Evolutionary conservation across 805 yeast genomes (phyloP).

Genomic region (Starmerella roubikii): DNA sequence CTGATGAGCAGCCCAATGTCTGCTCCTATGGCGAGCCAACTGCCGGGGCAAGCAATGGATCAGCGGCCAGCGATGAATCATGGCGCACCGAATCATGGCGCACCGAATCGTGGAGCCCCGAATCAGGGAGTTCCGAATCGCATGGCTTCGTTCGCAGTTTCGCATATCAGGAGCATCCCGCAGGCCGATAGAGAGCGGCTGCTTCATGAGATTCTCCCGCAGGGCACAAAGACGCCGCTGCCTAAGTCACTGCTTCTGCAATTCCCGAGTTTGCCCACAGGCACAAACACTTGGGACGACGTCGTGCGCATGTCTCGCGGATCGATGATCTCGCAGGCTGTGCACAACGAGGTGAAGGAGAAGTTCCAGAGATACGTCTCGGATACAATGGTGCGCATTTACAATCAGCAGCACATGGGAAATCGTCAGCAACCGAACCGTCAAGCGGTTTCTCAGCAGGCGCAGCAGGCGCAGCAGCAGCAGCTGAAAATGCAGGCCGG

Average conservation of each 20-base stretch:
- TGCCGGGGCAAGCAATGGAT: too few species aligned
- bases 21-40: too few species aligned
- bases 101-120: too few species aligned
- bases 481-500: conserved; percentile 4
- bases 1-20: background rate
- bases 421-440: background rate
- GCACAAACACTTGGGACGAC: conserved; percentile 69
- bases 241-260: conserved; percentile 52
- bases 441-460: conserved; percentile 5
- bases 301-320: conserved; percentile 40
- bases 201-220: conserved; percentile 16
- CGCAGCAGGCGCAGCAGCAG: background rate
- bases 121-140: too few species aligned
- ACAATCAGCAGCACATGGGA: conserved; percentile 4
- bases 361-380: conserved; percentile 21
- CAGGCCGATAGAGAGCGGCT: conserved; percentile 10
- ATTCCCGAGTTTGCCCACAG: conserved; percentile 66
- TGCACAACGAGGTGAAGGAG: conserved; percentile 21
- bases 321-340: conserved; percentile 20
- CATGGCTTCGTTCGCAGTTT: too few species aligned
- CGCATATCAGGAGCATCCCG: too few species aligned
- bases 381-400: conserved; percentile 23
- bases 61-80: too few species aligned
- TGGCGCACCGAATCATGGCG: too few species aligned
- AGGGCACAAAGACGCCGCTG: conserved; percentile 41